These are phyloP conservation scores for Apophysomyces ossiformis DNA, from an alignment of 371 early-diverging fungal species.

Conservation along the genomic window DNA sequence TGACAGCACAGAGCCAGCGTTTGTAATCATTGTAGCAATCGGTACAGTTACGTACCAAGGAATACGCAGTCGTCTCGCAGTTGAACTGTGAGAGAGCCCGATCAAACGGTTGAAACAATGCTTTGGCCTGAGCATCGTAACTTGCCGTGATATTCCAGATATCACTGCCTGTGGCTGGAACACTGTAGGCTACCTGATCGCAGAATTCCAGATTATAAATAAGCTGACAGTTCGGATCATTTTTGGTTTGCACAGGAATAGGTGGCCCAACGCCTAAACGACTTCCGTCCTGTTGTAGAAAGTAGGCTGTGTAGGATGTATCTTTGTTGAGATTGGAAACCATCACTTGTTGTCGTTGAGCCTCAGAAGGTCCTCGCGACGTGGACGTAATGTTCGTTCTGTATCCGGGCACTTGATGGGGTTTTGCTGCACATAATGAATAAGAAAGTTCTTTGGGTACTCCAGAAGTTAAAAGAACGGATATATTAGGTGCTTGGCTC, in stretches of 20 bases:
- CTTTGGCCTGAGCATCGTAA: conserved; percentile 54
- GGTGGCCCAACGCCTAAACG: conserved; percentile 40
- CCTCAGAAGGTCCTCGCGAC: conserved; percentile 30
- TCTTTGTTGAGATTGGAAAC: conserved; percentile 41
- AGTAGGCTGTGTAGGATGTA: conserved; percentile 51
- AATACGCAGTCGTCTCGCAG: conserved; percentile 62
- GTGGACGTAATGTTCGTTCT: conserved; percentile 39
- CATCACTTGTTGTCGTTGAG: conserved; percentile 35
- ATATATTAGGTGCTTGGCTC: conserved; percentile 41
- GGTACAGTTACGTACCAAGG: conserved; percentile 65
- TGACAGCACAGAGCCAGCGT: conserved; percentile 68
- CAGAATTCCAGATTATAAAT: conserved; percentile 63
- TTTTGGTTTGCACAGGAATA: conserved; percentile 34
- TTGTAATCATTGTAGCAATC: conserved; percentile 66
- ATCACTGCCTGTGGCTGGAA: conserved; percentile 38
- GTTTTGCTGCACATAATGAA: conserved; percentile 56
- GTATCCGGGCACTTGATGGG: conserved; percentile 33
- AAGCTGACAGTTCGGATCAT: conserved; percentile 55
- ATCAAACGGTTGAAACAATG: conserved; percentile 53
- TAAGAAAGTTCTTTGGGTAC: conserved; percentile 43
- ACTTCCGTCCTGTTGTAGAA: conserved; percentile 33
- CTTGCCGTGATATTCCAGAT: conserved; percentile 31
- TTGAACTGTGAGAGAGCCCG: conserved; percentile 61
- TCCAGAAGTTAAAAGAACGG: conserved; percentile 40
- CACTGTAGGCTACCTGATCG: conserved; percentile 65